Conservation (phyloP, 2,329 filamentous ascomycete genomes). For the Dichotomopilus funicola region DNA sequence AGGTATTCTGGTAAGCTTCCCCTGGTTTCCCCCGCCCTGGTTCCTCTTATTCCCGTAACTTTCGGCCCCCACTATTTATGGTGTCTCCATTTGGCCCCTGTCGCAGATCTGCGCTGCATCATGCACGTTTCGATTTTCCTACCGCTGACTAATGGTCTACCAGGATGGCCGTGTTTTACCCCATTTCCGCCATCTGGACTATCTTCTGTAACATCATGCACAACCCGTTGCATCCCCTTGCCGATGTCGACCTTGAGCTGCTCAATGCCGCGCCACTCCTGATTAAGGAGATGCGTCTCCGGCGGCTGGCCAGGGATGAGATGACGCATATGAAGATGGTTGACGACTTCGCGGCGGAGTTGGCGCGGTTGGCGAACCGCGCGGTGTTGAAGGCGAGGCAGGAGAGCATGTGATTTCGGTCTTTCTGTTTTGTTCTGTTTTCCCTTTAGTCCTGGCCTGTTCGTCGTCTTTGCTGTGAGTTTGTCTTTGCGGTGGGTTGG, state of each 20-base stretch:
- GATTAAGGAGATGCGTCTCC: constrained; percentile 27
- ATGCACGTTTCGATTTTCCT: background rate
- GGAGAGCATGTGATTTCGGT: background rate
- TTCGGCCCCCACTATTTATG: too few species aligned
- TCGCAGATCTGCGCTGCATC: background rate
- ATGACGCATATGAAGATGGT: constrained; percentile 30
- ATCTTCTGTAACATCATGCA: constrained; percentile 50
- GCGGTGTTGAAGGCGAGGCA: constrained; percentile 6
- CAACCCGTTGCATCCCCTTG: constrained; percentile 38
- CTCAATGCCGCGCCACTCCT: constrained; percentile 38
- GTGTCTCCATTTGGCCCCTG: too few species aligned
- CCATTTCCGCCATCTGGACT: constrained; percentile 46
- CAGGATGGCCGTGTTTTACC: constrained; percentile 52
- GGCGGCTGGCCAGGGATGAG: constrained; percentile 30
- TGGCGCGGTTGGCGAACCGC: constrained; percentile 18
- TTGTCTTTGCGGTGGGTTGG: too few species aligned
- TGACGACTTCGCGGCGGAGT: constrained; percentile 35
- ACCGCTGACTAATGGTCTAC: background rate
- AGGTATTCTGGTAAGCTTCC: constrained; percentile 43
- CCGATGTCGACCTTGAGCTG: constrained; percentile 40
- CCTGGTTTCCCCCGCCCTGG: background rate
- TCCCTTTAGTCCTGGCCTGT: too few species aligned
- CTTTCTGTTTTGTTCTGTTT: too few species aligned
- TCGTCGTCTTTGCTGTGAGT: too few species aligned
- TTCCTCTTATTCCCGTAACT: background rate